Evolutionary conservation across 225 moss, liverwort and hornwort genomes (phyloP).

Genomic region (Physcomitrium patens): DNA sequence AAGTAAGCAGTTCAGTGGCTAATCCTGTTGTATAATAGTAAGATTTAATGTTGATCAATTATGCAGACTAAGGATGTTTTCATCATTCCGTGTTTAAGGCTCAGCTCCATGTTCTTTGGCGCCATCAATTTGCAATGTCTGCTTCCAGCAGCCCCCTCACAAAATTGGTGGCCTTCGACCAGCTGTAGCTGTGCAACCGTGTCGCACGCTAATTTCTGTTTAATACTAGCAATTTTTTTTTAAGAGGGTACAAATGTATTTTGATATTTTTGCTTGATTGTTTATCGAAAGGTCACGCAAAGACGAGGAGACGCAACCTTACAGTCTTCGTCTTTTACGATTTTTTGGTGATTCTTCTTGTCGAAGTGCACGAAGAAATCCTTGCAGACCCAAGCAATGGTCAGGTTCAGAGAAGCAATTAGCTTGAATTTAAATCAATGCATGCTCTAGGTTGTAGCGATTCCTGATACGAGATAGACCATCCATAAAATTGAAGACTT

Average conservation of each 20-base stretch:
- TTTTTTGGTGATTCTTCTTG: neutral
- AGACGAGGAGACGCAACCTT: slow-evolving; percentile 20
- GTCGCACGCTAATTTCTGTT: too few relatives aligned
- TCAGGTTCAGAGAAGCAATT: neutral
- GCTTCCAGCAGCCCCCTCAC: neutral
- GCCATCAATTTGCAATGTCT: neutral
- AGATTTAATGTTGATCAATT: slow-evolving; percentile 4
- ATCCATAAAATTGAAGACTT: neutral
- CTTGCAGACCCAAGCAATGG: neutral
- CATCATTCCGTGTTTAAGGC: neutral
- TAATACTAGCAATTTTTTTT: too few relatives aligned
- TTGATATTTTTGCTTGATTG: neutral
- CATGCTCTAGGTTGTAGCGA: neutral
- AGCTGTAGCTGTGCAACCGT: neutral
- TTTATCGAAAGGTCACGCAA: slow-evolving; percentile 13
- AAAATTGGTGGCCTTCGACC: neutral
- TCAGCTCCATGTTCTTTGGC: neutral
- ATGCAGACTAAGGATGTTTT: neutral
- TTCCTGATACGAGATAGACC: slow-evolving; percentile 4
- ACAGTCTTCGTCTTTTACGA: neutral
- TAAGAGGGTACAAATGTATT: too few relatives aligned
- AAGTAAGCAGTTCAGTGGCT: neutral
- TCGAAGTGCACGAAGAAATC: too few relatives aligned
- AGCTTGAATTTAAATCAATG: neutral
- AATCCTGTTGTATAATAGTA: neutral